Conservation (phyloP, 2,329 filamentous ascomycete genomes). For the Aspergillus ochraceoroseus region DNA sequence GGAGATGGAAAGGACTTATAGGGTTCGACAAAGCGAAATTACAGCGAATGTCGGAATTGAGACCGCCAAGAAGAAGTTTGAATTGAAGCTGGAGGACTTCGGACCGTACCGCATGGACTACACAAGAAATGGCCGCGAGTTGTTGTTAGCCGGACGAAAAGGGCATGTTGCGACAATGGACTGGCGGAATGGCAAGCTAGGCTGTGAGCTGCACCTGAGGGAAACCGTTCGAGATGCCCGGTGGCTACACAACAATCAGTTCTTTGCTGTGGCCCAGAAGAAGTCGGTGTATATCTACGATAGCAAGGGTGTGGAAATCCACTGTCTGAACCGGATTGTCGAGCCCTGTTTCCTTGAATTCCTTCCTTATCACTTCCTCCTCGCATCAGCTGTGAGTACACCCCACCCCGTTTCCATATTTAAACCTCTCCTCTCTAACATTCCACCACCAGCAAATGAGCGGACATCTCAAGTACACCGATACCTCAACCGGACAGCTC, state of each 20-base stretch:
- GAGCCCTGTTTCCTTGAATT: constrained; percentile 95
- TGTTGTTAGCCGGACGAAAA: constrained; percentile 82
- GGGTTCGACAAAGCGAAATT: constrained; percentile 85
- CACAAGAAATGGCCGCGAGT: constrained; percentile 77
- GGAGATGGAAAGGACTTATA: constrained; percentile 87
- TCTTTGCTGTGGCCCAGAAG: constrained; percentile 93
- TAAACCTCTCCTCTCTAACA: background rate
- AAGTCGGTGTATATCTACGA: constrained; percentile 98
- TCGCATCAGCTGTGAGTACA: constrained; percentile 70
- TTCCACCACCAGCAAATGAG: constrained; percentile 57
- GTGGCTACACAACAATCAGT: constrained; percentile 91
- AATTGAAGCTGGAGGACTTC: constrained; percentile 73
- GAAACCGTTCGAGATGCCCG: constrained; percentile 86
- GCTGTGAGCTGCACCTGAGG: constrained; percentile 82
- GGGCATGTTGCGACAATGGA: constrained; percentile 96
- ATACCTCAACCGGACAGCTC: constrained; percentile 86
- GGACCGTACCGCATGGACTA: constrained; percentile 89
- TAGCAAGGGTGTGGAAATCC: constrained; percentile 80
- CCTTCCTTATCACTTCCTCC: constrained; percentile 88
- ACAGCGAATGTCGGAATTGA: constrained; percentile 67
- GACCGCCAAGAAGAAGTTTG: constrained; percentile 88
- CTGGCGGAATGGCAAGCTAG: constrained; percentile 86
- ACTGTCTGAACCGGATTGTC: constrained; percentile 82
- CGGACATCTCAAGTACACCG: constrained; percentile 87
- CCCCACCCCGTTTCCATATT: background rate